Percentiles rank a stretch among this genome's conserved stretches.
Conservation (phyloP, 768 basidiomycete genomes). For the Cystofilobasidium ferigula region DNA sequence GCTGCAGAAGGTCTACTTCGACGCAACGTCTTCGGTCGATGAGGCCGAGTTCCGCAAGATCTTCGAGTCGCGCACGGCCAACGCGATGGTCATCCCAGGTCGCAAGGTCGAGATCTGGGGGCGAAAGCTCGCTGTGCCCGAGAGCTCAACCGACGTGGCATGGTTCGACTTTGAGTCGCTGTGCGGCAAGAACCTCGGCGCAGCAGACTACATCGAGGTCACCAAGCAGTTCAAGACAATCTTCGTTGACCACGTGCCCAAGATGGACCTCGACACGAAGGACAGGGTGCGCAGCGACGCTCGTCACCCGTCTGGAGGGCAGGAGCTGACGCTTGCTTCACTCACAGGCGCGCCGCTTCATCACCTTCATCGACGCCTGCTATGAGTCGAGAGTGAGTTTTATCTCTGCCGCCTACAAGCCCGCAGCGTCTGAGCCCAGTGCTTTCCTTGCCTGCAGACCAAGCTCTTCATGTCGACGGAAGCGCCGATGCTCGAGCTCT, state of each 20-base stretch:
- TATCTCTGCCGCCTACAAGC: background rate
- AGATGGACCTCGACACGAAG: slow-evolving; percentile 75
- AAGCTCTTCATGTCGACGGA: slow-evolving; percentile 86
- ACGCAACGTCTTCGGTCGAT: slow-evolving; percentile 61
- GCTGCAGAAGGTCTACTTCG: slow-evolving; percentile 85
- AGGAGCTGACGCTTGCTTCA: background rate
- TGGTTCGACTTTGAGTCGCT: slow-evolving; percentile 75
- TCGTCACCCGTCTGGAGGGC: background rate
- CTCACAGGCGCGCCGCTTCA: slow-evolving; percentile 75
- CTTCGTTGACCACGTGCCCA: slow-evolving; percentile 60
- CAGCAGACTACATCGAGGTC: slow-evolving; percentile 91
- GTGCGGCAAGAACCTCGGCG: slow-evolving; percentile 78
- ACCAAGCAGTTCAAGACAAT: slow-evolving; percentile 77
- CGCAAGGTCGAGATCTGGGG: slow-evolving; percentile 81
- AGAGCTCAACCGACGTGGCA: slow-evolving; percentile 67
- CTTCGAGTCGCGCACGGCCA: slow-evolving; percentile 54
- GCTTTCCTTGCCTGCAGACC: slow-evolving; percentile 45
- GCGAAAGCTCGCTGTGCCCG: slow-evolving; percentile 62
- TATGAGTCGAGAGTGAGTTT: slow-evolving; percentile 30
- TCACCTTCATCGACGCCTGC: slow-evolving; percentile 88
- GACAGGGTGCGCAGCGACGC: slow-evolving; percentile 54
- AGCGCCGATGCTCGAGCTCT: slow-evolving; percentile 79
- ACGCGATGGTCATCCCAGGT: slow-evolving; percentile 46
- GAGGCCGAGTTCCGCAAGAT: slow-evolving; percentile 64
- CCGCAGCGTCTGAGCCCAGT: too few relatives aligned